phyloP scores from a whole-genome alignment of 495 filamentous ascomycete genomes.

The Penicillium parvum region DNA sequence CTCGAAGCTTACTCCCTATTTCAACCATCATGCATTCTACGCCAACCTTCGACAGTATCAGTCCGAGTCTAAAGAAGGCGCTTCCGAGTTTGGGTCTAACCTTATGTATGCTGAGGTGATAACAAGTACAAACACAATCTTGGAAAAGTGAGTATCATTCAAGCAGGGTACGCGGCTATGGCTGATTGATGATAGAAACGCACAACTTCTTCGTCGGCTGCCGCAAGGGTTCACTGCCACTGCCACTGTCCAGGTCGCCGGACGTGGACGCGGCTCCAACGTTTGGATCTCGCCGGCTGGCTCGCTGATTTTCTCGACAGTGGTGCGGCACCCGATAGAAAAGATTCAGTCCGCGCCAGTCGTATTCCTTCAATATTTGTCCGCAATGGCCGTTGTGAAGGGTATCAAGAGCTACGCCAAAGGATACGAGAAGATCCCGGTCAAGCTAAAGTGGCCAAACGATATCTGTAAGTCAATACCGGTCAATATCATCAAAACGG shows the following conservation, averaged over 20 bases:
- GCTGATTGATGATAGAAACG: constrained; percentile 56
- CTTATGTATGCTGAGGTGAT: constrained; percentile 89
- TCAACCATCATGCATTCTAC: constrained; percentile 80
- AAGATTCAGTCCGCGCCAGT: constrained; percentile 72
- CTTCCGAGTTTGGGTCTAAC: constrained; percentile 65
- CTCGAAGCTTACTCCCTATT: constrained; percentile 75
- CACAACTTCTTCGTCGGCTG: constrained; percentile 66
- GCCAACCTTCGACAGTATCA: constrained; percentile 66
- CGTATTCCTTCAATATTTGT: constrained; percentile 90
- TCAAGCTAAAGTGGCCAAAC: constrained; percentile 97
- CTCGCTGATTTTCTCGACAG: constrained; percentile 77
- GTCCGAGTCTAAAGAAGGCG: constrained; percentile 46
- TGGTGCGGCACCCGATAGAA: constrained; percentile 73
- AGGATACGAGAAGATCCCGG: constrained; percentile 67
- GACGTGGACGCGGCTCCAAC: constrained; percentile 86
- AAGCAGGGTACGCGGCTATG: no score
- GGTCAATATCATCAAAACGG: neutral
- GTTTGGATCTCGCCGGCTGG: constrained; percentile 94
- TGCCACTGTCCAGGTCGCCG: constrained; percentile 87
- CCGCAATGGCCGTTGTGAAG: constrained; percentile 83
- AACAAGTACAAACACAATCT: constrained; percentile 90
- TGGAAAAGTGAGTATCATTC: constrained; percentile 66
- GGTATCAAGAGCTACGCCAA: constrained; percentile 76
- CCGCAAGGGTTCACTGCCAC: constrained; percentile 82
- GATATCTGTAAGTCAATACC: constrained; percentile 61